Evolutionary conservation across 2,329 filamentous ascomycete genomes (phyloP).

Genomic region (Aspergillus bombycis): DNA sequence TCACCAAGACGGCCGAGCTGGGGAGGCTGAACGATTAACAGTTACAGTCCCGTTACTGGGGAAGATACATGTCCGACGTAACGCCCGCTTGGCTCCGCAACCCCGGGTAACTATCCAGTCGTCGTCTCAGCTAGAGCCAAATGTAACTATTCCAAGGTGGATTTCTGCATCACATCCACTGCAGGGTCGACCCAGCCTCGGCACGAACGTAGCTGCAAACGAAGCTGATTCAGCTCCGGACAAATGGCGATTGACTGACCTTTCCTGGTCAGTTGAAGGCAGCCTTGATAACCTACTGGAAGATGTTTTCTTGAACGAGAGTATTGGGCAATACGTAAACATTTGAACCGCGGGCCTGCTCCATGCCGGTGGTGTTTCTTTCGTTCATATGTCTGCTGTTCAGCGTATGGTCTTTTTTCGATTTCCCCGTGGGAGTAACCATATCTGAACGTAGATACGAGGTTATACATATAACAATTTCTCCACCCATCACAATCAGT

Average conservation of each 20-base stretch:
- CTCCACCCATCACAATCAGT: too few relatives aligned
- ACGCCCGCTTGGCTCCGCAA: neutral
- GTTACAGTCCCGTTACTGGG: conserved; percentile 22
- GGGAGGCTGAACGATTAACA: conserved; percentile 11
- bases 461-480: too few relatives aligned
- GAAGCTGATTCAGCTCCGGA: neutral
- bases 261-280: conserved; percentile 17
- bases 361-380: neutral
- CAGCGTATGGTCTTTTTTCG: neutral
- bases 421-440: too few relatives aligned
- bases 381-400: neutral
- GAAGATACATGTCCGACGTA: conserved; percentile 23
- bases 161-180: neutral
- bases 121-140: neutral
- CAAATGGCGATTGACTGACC: conserved; percentile 3
- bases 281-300: conserved; percentile 5
- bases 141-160: neutral
- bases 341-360: neutral
- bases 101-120: neutral
- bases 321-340: neutral
- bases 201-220: neutral
- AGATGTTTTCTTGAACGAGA: neutral
- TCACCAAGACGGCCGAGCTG: conserved; percentile 9
- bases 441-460: too few relatives aligned
- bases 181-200: neutral